phyloP scores from a whole-genome alignment of 306 rosid species.

The Abrus precatorius region DNA sequence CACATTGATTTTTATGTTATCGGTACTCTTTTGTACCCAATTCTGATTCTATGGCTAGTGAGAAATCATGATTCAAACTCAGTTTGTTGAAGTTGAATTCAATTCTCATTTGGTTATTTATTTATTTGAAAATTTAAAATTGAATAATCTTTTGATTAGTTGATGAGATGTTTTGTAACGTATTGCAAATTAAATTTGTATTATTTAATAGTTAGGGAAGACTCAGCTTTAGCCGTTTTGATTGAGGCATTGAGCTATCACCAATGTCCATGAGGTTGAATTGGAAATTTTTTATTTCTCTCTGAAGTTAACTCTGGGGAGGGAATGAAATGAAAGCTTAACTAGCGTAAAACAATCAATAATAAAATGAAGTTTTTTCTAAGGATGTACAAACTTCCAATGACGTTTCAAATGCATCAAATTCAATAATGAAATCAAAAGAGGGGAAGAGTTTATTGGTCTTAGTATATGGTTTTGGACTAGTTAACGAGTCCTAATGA shows the following conservation, averaged over 20 bases:
- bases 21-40: neutral
- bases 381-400: conserved; percentile 4
- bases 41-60: conserved; percentile 17
- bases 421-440: neutral
- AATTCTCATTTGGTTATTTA: neutral
- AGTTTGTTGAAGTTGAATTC: neutral
- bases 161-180: neutral
- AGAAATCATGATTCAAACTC: conserved; percentile 30
- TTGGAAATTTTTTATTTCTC: conserved; percentile 32
- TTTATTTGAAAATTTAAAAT: neutral
- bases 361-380: conserved; percentile 1
- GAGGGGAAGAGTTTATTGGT: neutral
- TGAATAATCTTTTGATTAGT: conserved; percentile 4
- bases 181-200: conserved; percentile 4
- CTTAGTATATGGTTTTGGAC: neutral
- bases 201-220: conserved; percentile 14
- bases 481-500: conserved; percentile 14
- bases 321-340: conserved; percentile 37
- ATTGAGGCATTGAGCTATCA: neutral
- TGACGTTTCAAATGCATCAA: conserved; percentile 7
- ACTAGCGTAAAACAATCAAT: conserved; percentile 13
- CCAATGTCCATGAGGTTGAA: conserved; percentile 32
- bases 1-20: conserved; percentile 5
- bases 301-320: conserved; percentile 37
- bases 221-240: neutral